A percentile compares a stretch with the other conserved stretches of the same genome.
These are phyloP conservation scores for Lactarius vividus DNA, from an alignment of 768 basidiomycete genomes.

Conservation along the genomic window DNA sequence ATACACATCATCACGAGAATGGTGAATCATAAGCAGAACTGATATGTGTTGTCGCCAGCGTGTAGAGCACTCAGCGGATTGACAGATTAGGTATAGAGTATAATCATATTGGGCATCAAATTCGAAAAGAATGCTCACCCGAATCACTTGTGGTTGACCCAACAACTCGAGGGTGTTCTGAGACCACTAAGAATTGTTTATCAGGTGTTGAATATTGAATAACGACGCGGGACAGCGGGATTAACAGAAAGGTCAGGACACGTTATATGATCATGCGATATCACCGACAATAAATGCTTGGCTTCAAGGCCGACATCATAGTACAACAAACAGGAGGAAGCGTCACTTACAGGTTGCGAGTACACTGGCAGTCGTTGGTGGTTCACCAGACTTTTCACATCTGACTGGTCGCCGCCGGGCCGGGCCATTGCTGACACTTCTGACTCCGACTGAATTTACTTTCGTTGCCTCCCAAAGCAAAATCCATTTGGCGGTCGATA, in stretches of 20 bases:
- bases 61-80: conserved; percentile 47
- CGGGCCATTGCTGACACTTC: neutral
- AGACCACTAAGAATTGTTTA: neutral
- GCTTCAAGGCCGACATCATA: conserved; percentile 50
- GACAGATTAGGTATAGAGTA: conserved; percentile 45
- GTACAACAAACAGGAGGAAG: neutral
- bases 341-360: conserved; percentile 21
- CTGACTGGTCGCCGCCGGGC: neutral
- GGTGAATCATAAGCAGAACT: conserved; percentile 30
- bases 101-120: conserved; percentile 34
- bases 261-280: conserved; percentile 48
- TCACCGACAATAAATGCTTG: conserved; percentile 69
- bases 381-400: neutral
- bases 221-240: neutral
- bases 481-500: conserved; percentile 1
- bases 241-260: conserved; percentile 42
- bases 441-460: conserved; percentile 25
- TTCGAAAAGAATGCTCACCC: conserved; percentile 12
- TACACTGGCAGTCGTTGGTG: neutral
- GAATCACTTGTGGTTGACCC: conserved; percentile 6
- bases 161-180: conserved; percentile 8
- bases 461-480: conserved; percentile 10
- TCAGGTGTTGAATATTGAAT: conserved; percentile 1
- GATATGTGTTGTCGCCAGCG: conserved; percentile 33
- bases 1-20: conserved; percentile 2